phyloP scores from a whole-genome alignment of 2,329 filamentous ascomycete species.

The Pyrenochaeta sp. region DNA sequence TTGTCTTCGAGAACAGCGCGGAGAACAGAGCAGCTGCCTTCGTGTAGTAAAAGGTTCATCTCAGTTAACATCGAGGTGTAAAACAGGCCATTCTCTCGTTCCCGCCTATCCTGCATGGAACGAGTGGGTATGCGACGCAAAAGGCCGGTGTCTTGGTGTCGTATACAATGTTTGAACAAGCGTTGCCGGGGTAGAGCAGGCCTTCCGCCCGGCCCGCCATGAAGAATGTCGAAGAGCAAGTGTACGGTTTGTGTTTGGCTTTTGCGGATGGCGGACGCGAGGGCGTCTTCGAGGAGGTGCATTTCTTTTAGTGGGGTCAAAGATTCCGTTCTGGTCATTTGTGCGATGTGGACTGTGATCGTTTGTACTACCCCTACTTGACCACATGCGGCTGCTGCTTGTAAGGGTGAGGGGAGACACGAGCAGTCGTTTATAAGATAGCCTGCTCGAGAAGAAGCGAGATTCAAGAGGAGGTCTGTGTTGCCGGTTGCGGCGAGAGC shows the following conservation, averaged over 20 bases:
- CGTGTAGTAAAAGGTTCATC: neutral
- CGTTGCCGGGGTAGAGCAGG: no score
- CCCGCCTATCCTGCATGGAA: neutral
- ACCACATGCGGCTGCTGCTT: slow-evolving; percentile 1
- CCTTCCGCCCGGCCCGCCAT: neutral
- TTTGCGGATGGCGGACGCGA: neutral
- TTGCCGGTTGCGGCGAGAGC: slow-evolving; percentile 2
- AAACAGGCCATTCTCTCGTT: no score
- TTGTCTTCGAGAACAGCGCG: neutral
- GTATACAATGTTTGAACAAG: neutral
- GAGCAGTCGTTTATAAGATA: neutral
- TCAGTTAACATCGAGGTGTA: neutral
- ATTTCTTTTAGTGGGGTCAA: no score
- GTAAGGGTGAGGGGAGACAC: neutral
- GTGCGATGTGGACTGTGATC: neutral
- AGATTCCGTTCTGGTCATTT: no score
- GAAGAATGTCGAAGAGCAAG: neutral
- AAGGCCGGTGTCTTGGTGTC: neutral
- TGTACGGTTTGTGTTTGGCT: neutral
- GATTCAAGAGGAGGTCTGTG: neutral
- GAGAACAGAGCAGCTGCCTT: slow-evolving; percentile 1
- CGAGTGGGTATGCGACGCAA: neutral
- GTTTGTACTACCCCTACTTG: neutral
- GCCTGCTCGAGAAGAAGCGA: neutral
- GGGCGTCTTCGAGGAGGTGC: neutral